Base-by-base conservation (phyloP, 2,329 filamentous ascomycete genomes). In the Calycina herbarum region DNA sequence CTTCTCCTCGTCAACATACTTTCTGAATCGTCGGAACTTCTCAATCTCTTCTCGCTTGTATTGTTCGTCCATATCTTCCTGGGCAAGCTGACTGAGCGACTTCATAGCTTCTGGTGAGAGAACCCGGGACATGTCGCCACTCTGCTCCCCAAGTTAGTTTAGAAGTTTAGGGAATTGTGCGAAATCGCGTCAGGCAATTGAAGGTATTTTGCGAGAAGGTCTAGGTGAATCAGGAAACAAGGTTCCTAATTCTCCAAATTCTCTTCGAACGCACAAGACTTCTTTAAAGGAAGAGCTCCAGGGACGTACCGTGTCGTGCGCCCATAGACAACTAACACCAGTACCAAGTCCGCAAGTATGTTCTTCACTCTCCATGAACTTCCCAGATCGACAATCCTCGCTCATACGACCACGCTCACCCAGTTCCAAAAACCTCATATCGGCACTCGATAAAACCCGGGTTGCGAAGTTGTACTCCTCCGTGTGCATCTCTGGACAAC, bases 371-470 rank as follows among this genome's bases (percentile, higher is more conserved):
- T 11, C 11, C 48, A 54, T 54, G 48, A 27, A 27, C n/a, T 24
- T 54, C 20, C 48, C 48, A 54, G 48, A 24, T 54, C 7, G 48
- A 54, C 48, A 54, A 3, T 11, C 20, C 48, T 54, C 48, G 20
- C 48, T 54, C 48, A 54, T 54, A 24, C 20, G 20, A 11, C 48
- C 48, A 27, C 48, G n/a, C 48, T 54, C 48, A n/a, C 48, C 48
- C 48, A 54, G 20, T 54, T 54, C 48, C 48, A 54, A 54, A 13
- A 54, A 54, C 11, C 48, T 24, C 48, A 54, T 27, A 24, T 54
- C 20, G 20, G 48, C 20, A 24, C 20, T 7, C 24, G 6, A 24
- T 20, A 27, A 54, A 13, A 54, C 13, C 20, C 11, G 20, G 20
- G 48, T 54, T 3, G 48, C 48, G 48, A 54, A 24, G 20, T 24